These are phyloP conservation scores for Macrocybe gigantea DNA, from an alignment of 768 basidiomycete genomes.

Conservation along the genomic window DNA sequence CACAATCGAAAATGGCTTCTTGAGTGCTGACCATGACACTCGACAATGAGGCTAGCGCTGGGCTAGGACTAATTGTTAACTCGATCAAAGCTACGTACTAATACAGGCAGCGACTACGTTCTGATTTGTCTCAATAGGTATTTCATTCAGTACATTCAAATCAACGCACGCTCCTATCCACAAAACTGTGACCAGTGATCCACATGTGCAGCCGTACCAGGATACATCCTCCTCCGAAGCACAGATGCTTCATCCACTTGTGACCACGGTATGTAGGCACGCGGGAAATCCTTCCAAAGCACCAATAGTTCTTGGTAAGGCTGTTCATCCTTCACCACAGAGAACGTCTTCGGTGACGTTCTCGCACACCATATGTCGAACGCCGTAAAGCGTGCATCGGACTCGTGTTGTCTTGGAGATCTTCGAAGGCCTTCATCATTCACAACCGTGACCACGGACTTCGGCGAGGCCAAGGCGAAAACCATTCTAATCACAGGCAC, in stretches of 20 bases:
- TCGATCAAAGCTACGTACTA: too few species aligned
- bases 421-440: not conserved
- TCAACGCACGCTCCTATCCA: too few species aligned
- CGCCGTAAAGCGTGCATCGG: not conserved
- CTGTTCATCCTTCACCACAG: not conserved
- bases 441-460: not conserved
- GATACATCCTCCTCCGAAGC: not conserved
- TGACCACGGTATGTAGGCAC: not conserved
- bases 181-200: too few species aligned
- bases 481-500: constrained; percentile 9
- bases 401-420: too few species aligned
- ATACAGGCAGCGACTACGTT: too few species aligned
- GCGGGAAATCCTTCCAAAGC: not conserved
- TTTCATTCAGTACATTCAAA: too few species aligned
- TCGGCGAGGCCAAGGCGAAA: constrained; percentile 4
- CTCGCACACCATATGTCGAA: constrained; percentile 1
- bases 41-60: too few species aligned
- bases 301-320: not conserved
- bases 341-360: not conserved
- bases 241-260: not conserved
- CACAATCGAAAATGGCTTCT: too few species aligned
- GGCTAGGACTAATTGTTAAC: too few species aligned
- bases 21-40: too few species aligned
- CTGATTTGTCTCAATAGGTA: too few species aligned
- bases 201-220: not conserved